These are phyloP conservation scores for Apiotrichum veenhuisii DNA, from an alignment of 1,284 basidiomycete genomes.

Conservation along the genomic window DNA sequence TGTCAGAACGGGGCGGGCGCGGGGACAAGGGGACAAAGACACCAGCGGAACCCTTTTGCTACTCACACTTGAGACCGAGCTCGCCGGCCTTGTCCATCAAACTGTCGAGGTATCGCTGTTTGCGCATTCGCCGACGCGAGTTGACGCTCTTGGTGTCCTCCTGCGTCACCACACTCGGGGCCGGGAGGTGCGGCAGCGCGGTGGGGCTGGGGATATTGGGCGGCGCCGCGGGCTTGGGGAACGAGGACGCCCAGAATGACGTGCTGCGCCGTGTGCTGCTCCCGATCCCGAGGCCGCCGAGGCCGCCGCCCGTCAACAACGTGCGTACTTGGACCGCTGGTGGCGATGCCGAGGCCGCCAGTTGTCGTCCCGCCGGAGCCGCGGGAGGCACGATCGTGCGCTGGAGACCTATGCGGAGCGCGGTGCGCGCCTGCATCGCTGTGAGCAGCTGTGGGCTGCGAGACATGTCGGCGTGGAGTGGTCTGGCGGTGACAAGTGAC, in stretches of 20 bases:
- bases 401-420: not conserved
- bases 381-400: not conserved
- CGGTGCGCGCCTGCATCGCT: not conserved
- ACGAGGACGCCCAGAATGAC: slow-evolving; percentile 27
- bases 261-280: slow-evolving; percentile 7
- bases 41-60: too few species aligned
- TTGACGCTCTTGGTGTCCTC: slow-evolving; percentile 6
- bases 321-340: not conserved
- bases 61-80: slow-evolving; percentile 44
- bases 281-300: too few species aligned
- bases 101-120: slow-evolving; percentile 43
- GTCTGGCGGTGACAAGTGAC: not conserved
- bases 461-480: too few species aligned
- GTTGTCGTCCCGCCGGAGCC: not conserved
- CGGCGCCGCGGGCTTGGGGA: slow-evolving; percentile 12
- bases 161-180: slow-evolving; percentile 9
- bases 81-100: slow-evolving; percentile 50
- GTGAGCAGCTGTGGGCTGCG: not conserved
- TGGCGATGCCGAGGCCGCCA: not conserved
- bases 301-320: not conserved
- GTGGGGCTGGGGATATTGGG: not conserved
- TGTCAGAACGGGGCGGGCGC: too few species aligned
- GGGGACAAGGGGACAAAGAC: too few species aligned
- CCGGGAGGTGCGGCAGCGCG: slow-evolving; percentile 9
- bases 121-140: slow-evolving; percentile 15